Base-by-base conservation (phyloP, 441 rosid genomes). In the Erysimum pusillum region DNA sequence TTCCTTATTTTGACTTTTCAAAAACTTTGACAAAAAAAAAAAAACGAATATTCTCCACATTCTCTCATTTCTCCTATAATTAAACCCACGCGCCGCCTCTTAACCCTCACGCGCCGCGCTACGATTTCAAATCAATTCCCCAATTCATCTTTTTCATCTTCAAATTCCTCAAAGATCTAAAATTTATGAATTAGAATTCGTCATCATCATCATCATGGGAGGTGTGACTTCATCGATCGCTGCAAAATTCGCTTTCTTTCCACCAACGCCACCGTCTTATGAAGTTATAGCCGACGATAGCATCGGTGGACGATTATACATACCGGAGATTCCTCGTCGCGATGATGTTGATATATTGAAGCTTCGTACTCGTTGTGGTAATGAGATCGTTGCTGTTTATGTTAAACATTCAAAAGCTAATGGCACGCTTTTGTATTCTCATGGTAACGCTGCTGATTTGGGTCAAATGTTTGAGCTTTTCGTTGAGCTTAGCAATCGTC, bases 151-250 rank as follows among this genome's bases (percentile, higher is more conserved):
- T n/a, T n/a, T n/a, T n/a, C n/a, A n/a, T n/a, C n/a, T n/a, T n/a
- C n/a, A n/a, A n/a, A n/a, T n/a, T n/a, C 68, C 15, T 5, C 6
- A 67, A 53, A 34, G 36, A 13, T 18, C 3, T 49, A 64, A 66
- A n/a, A n/a, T 76, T 84, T 82, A 86, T 84, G 87, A 85, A 78
- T 69, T 64, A 68, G 48, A 63, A 32, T 48, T 51, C 53, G 1
- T 61, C 59, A 18, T 3, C 18, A 10, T 51, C n/a, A 36, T 3
- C 18, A 10, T 51, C n/a, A 36, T 90, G 94, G 94, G 94, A 80
- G 92, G 86, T 25, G 89, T 90, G n/a, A 87, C 94, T 65, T 90
- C 94, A 74, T 82, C 91, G 54, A 86, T 90, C 80, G 94, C 94
- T 67, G 89, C 94, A 35, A 90, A 90, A 79, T 90, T 90, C 77